A percentile compares a stretch with the other conserved stretches of the same genome.
phyloP scores from a whole-genome alignment of 345 rosid species.

The Microcos paniculata region DNA sequence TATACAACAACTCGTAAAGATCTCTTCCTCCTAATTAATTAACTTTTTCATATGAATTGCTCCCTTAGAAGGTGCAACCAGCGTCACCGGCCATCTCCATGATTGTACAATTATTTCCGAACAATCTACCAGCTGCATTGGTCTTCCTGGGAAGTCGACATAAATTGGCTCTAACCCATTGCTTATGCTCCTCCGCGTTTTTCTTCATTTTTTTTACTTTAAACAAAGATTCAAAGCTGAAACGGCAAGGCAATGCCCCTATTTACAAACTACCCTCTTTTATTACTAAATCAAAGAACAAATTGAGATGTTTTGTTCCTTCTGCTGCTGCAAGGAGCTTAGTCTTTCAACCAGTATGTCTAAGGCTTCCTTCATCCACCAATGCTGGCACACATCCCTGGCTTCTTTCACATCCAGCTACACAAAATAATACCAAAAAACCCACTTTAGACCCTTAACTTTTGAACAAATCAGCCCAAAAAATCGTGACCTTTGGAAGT shows the following conservation, averaged over 20 bases:
- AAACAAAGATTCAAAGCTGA: constrained; percentile 1
- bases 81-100: background rate
- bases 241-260: background rate
- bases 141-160: background rate
- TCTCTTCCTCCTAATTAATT: background rate
- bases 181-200: background rate
- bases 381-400: constrained; percentile 74
- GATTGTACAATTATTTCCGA: background rate
- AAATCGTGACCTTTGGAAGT: background rate
- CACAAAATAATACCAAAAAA: background rate
- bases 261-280: background rate
- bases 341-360: constrained; percentile 56
- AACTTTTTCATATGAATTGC: background rate
- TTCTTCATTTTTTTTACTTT: background rate
- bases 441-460: background rate
- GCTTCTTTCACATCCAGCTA: constrained; percentile 72
- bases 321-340: constrained; percentile 23
- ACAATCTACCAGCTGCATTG: background rate
- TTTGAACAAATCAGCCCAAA: background rate
- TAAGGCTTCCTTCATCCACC: constrained; percentile 96
- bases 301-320: constrained; percentile 1
- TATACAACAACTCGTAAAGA: background rate
- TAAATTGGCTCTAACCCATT: background rate
- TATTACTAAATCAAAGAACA: background rate
- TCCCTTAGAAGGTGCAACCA: background rate